phyloP scores from a whole-genome alignment of 495 filamentous ascomycete genomes.

The Daldinia decipiens region DNA sequence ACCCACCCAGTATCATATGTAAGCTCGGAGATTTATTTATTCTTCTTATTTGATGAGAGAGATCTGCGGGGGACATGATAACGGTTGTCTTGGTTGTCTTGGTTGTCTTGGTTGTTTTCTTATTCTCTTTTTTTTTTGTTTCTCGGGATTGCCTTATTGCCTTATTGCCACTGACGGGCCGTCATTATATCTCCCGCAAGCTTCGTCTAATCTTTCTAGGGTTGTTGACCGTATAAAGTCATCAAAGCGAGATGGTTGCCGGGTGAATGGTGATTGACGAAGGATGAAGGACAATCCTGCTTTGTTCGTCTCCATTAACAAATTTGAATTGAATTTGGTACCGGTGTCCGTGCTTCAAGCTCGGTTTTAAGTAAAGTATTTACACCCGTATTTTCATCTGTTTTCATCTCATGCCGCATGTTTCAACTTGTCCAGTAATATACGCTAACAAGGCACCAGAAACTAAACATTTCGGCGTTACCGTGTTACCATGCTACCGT shows the following conservation, averaged over 20 bases:
- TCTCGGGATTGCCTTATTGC: slow-evolving; percentile 13
- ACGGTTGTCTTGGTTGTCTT: slow-evolving; percentile 5
- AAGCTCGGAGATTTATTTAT: slow-evolving; percentile 31
- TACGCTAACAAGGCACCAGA: slow-evolving; percentile 11
- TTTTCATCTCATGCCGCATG: slow-evolving; percentile 10
- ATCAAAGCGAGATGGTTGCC: slow-evolving; percentile 38
- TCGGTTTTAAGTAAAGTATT: slow-evolving; percentile 7
- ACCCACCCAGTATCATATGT: slow-evolving; percentile 25
- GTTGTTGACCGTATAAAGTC: slow-evolving; percentile 11
- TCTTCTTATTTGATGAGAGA: slow-evolving; percentile 32
- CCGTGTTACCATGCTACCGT: slow-evolving; percentile 9
- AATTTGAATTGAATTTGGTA: slow-evolving; percentile 27
- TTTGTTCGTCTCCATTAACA: slow-evolving; percentile 27
- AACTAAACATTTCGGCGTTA: slow-evolving; percentile 18
- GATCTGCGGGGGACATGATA: slow-evolving; percentile 26
- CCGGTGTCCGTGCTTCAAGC: slow-evolving; percentile 24
- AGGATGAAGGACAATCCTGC: slow-evolving; percentile 34
- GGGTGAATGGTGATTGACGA: slow-evolving; percentile 37
- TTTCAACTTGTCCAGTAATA: slow-evolving; percentile 23
- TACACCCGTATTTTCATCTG: slow-evolving; percentile 8
- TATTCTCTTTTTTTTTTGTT: background rate
- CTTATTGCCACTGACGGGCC: background rate
- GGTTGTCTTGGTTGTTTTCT: background rate
- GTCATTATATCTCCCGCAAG: slow-evolving; percentile 6
- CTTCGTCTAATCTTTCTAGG: slow-evolving; percentile 8